Base-by-base conservation (phyloP, 176 grass and related monocot genomes). In the Cenchrus americanus region DNA sequence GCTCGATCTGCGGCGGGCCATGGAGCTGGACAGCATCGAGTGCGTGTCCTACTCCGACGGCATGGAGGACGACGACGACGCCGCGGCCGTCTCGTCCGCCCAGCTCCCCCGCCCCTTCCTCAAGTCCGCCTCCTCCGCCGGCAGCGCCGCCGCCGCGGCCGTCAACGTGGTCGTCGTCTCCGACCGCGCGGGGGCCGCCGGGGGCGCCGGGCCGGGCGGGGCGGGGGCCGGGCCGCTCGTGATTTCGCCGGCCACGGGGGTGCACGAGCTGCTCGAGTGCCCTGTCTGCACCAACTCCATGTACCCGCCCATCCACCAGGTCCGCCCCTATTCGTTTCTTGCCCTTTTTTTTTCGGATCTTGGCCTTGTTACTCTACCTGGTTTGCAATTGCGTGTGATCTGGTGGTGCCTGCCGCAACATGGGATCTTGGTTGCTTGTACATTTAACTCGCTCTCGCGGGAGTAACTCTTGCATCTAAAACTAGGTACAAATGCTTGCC, bases 261-360 rank as follows among this genome's bases (percentile, higher is more conserved):
- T 98, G 59, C 96, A 94, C 76, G 93, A 98, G 80, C 88, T 98
- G 87, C 93, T 98, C 65, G 96, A 98, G 85, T 98, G 96, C 85
- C 96, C 96, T 73, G 96, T 98, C 54, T 98, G 96, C 86, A 95
- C 93, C 85, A 94, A 95, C 76, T 98, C 93, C 77, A 98, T 98
- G 96, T 98, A 96, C 80, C 92, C 94, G 53, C 92, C 92, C 44
- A 97, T 97, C 73, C 88, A 94, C 68, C 91, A 92, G 91, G 87
- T 90, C 7, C 55, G 83, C 30, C 3, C 17, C 44, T 32, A 65
- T 83, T 27, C 50, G 26, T 48, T 66, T 21, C 75, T 42, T 80
- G 32, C 52, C n/a, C 17, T 18, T 12, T 9, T 8, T 15, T 50
- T 12, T 63, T 34, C 5, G 32, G 68, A 82, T 80, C 62, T 88